phyloP scores from a whole-genome alignment of 1,284 basidiomycete species.

The Trametes hirsuta region DNA sequence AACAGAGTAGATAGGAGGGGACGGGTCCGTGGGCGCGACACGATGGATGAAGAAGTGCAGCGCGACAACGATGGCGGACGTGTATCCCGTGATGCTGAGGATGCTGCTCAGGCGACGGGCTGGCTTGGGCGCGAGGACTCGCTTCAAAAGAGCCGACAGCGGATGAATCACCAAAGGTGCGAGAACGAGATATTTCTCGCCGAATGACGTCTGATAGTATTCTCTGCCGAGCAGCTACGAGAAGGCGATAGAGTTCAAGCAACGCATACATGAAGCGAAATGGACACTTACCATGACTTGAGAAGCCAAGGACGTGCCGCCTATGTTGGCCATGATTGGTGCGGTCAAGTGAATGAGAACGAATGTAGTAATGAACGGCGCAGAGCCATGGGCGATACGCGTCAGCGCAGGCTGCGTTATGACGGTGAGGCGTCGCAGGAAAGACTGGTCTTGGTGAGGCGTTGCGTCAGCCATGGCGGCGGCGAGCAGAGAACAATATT shows the following conservation, averaged over 20 bases:
- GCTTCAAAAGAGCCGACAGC: constrained; percentile 56
- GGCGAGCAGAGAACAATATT: too few relatives aligned
- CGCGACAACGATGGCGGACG: constrained; percentile 56
- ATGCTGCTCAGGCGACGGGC: constrained; percentile 47
- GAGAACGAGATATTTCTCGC: constrained; percentile 65
- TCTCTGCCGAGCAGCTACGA: constrained; percentile 53
- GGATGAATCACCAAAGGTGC: constrained; percentile 63
- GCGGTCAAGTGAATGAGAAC: constrained; percentile 70
- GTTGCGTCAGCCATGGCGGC: constrained; percentile 12
- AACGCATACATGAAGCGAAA: neutral
- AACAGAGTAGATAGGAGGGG: constrained; percentile 55
- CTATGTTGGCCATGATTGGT: constrained; percentile 65
- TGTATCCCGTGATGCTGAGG: constrained; percentile 61
- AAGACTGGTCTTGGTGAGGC: constrained; percentile 4
- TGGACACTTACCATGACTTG: constrained; percentile 62
- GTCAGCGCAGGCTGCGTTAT: constrained; percentile 38
- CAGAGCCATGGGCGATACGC: constrained; percentile 53
- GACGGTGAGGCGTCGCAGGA: constrained; percentile 19
- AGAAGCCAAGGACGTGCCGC: constrained; percentile 66
- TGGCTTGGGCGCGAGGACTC: constrained; percentile 45
- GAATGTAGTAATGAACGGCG: constrained; percentile 67
- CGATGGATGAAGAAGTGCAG: constrained; percentile 69
- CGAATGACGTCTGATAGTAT: constrained; percentile 73
- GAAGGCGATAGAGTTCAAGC: neutral
- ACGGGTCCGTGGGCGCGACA: constrained; percentile 46